Evolutionary conservation across 148 eudicot species (phyloP).

Genomic region (Nyssa sinensis): DNA sequence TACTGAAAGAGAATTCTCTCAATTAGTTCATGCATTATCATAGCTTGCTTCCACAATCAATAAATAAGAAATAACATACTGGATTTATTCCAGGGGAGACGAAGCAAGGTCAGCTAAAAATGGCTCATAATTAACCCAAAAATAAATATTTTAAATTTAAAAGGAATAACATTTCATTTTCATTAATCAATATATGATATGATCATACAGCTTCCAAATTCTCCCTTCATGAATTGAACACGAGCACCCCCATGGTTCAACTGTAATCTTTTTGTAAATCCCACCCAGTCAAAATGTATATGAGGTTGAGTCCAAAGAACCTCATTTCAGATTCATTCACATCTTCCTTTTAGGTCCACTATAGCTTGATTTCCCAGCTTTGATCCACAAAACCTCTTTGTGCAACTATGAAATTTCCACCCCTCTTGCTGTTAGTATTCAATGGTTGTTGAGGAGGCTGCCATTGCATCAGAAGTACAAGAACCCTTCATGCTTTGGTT

Average conservation of each 20-base stretch:
- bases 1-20: too few species aligned
- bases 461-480: not conserved
- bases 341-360: not conserved
- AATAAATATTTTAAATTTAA: not conserved
- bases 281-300: not conserved
- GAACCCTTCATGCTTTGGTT: not conserved
- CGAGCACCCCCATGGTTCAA: conserved; percentile 2
- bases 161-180: not conserved
- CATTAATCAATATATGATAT: not conserved
- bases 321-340: conserved; percentile 5
- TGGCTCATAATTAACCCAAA: not conserved
- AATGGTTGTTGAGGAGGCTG: not conserved
- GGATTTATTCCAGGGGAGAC: too few species aligned
- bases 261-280: not conserved
- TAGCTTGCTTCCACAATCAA: too few species aligned
- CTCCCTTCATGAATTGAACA: not conserved
- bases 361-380: not conserved
- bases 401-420: not conserved
- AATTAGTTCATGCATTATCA: too few species aligned
- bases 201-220: conserved; percentile 5
- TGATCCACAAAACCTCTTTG: not conserved
- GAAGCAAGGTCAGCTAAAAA: not conserved
- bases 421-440: not conserved
- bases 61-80: too few species aligned
- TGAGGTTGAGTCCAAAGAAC: not conserved